These are phyloP conservation scores for Volutella citrinella DNA, from an alignment of 2,329 filamentous ascomycete species.

Conservation along the genomic window DNA sequence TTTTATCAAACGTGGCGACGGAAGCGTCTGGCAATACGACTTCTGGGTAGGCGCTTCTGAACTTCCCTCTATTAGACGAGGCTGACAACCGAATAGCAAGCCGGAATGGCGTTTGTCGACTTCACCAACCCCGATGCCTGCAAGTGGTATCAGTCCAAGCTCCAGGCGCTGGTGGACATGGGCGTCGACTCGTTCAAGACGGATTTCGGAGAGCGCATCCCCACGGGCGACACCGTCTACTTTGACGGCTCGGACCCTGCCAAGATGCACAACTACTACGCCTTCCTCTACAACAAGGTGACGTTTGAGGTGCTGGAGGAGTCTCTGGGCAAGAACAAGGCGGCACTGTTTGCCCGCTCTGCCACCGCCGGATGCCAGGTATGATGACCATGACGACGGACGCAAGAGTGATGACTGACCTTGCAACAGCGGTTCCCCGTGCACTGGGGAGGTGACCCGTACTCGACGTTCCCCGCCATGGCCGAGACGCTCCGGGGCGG, in stretches of 20 bases:
- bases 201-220: constrained; percentile 72
- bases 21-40: constrained; percentile 73
- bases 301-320: constrained; percentile 64
- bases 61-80: too few relatives aligned
- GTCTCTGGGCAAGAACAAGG: constrained; percentile 48
- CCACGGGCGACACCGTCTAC: constrained; percentile 62
- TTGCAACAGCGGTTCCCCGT: constrained; percentile 70
- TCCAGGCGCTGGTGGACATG: constrained; percentile 62
- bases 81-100: too few relatives aligned
- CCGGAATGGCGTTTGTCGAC: constrained; percentile 71
- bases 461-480: constrained; percentile 72
- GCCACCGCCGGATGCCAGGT: constrained; percentile 65
- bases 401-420: too few relatives aligned
- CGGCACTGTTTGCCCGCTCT: constrained; percentile 64
- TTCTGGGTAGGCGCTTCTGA: too few relatives aligned
- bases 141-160: constrained; percentile 60
- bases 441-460: constrained; percentile 73
- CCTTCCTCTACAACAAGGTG: constrained; percentile 69
- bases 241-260: constrained; percentile 58
- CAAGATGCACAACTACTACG: constrained; percentile 75
- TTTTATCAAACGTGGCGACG: constrained; percentile 67
- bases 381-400: too few relatives aligned
- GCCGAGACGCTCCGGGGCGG: constrained; percentile 68
- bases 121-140: constrained; percentile 70
- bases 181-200: constrained; percentile 74